A percentile compares a stretch with the other conserved stretches of the same genome.
These are phyloP conservation scores for Penicillium bialowiezense DNA, from an alignment of 495 filamentous ascomycete genomes.

Conservation along the genomic window DNA sequence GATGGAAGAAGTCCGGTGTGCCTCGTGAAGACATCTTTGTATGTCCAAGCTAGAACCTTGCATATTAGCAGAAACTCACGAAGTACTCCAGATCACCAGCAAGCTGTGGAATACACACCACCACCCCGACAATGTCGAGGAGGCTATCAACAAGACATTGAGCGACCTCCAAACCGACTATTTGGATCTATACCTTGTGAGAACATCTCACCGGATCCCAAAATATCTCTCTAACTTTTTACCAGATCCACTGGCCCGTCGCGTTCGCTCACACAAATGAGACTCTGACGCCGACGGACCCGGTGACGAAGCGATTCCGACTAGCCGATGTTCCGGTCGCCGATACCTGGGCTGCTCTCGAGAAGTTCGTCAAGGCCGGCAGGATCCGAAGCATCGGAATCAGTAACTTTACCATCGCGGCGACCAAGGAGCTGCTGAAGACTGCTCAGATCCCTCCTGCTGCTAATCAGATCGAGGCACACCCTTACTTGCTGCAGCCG, in stretches of 20 bases:
- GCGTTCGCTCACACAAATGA: slow-evolving; percentile 65
- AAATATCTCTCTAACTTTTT: not conserved
- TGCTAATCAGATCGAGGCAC: slow-evolving; percentile 84
- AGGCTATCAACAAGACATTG: slow-evolving; percentile 41
- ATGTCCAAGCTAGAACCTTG: slow-evolving; percentile 6
- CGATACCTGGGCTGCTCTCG: slow-evolving; percentile 68
- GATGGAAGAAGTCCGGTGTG: slow-evolving; percentile 41
- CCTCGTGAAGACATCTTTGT: slow-evolving; percentile 45
- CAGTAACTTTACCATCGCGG: slow-evolving; percentile 66
- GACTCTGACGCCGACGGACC: slow-evolving; percentile 32
- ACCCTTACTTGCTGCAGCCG: slow-evolving; percentile 76
- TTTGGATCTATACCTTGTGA: slow-evolving; percentile 47
- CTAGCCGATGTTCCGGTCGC: slow-evolving; percentile 31
- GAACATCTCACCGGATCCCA: not conserved
- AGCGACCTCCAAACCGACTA: slow-evolving; percentile 44
- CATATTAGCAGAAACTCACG: not conserved
- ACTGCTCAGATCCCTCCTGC: slow-evolving; percentile 62
- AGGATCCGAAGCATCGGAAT: slow-evolving; percentile 76
- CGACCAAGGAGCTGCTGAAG: slow-evolving; percentile 63
- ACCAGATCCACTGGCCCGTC: slow-evolving; percentile 39
- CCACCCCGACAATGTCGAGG: slow-evolving; percentile 37
- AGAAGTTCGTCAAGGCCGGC: slow-evolving; percentile 63
- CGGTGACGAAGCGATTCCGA: slow-evolving; percentile 33
- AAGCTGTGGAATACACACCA: slow-evolving; percentile 47
- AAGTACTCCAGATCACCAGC: slow-evolving; percentile 37